phyloP scores from a whole-genome alignment of 805 yeast genomes.

The Wickerhamomyces mucosus region DNA sequence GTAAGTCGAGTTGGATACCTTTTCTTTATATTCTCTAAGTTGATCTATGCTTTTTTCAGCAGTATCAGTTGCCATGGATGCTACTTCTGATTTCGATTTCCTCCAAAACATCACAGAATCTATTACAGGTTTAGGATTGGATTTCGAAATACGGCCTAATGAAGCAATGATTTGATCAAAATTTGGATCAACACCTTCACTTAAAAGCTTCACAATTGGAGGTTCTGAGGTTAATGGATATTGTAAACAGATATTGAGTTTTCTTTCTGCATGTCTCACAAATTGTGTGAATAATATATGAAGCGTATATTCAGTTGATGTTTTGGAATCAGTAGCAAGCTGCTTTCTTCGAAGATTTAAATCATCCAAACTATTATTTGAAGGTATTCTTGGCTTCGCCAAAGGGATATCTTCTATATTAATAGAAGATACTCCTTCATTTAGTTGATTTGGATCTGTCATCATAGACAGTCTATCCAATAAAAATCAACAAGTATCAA shows the following conservation, averaged over 20 bases:
- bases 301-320: constrained; percentile 83
- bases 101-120: constrained; percentile 99
- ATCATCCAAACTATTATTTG: constrained; percentile 16
- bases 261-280: constrained; percentile 87
- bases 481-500: no score
- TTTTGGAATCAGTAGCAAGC: constrained; percentile 46
- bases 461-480: no score
- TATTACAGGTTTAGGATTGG: constrained; percentile 89
- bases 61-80: constrained; percentile 50
- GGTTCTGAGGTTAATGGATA: constrained; percentile 65
- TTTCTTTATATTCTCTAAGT: constrained; percentile 23
- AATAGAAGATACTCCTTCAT: no score
- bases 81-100: constrained; percentile 82
- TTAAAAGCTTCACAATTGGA: constrained; percentile 64
- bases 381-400: constrained; percentile 6
- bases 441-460: background rate
- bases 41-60: constrained; percentile 31
- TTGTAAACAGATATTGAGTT: constrained; percentile 61
- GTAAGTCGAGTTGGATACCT: constrained; percentile 7
- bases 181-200: constrained; percentile 77
- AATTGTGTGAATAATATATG: constrained; percentile 94
- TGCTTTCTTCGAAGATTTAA: constrained; percentile 24
- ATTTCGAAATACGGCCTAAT: constrained; percentile 81
- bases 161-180: constrained; percentile 84
- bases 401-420: no score